Evolutionary conservation across 352 stramenopile genomes (phyloP), one percentile per base, ranked within the genome.

Genomic region (Phytophthora melonis): DNA sequence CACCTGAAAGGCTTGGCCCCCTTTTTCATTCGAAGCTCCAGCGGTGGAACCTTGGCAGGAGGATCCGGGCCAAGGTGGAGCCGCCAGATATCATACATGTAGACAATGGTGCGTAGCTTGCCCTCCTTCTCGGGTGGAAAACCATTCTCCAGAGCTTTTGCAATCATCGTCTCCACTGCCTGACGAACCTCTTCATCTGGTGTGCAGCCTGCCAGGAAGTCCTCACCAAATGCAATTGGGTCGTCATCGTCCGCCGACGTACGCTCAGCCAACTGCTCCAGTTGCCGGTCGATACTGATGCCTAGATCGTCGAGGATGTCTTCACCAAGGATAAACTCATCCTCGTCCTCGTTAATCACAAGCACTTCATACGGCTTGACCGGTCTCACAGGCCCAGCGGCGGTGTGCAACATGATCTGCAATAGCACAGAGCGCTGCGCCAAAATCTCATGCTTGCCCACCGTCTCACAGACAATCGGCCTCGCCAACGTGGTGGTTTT

Each of bases 261-360:
- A 13, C 52, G 65, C 30, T 72, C 13, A 13, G 45, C 58, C 32
- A 64, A 58, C 27, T 59, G 41, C 41, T 73, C 45, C 18, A 68
- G 23, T 23, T 59, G 58, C 41, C 59, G 25, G 3, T 63, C 41
- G 18, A 73, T 45, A 39, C 57, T 58, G 36, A 72, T 67, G 3
- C 66, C 66, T 2, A 72, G 23, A 57, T 58, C 19, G 16, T 47
- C 9, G 5, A 72, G 16, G 19, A 53, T 66, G 39, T 67, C 58
- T 30, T 72, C 50, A 52, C 58, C 58, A 11, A 72, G 19, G 25
- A 72, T 57, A 21, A 72, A 58, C 25, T 72, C 58, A 18, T 67
- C 52, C 14, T n/a, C n/a, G n/a, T n/a, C n/a, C n/a, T 54, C 58
- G 32, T 66, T 34, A 43, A 72, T 65, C 43, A 61, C 58, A 1